These are phyloP conservation scores for Echria macrotheca DNA, from an alignment of 495 filamentous ascomycete species.

Conservation along the genomic window DNA sequence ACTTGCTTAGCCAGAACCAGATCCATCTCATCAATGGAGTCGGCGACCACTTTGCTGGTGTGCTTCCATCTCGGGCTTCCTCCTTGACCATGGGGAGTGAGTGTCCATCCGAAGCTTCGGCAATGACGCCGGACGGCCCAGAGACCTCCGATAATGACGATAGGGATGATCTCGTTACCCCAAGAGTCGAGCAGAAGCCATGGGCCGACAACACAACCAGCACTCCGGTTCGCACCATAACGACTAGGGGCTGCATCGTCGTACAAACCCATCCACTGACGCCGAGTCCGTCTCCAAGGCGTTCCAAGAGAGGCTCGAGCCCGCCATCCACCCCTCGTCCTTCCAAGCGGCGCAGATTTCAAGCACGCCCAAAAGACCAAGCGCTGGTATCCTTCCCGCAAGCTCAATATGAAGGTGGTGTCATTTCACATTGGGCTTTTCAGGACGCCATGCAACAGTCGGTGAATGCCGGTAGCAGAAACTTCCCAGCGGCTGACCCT, in stretches of 20 bases:
- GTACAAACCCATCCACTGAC: constrained; percentile 9
- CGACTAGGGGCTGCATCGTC: constrained; percentile 3
- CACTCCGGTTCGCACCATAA: not conserved
- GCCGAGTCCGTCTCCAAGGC: constrained; percentile 11
- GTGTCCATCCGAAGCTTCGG: not conserved
- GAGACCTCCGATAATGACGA: not conserved
- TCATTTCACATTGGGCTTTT: too few species aligned
- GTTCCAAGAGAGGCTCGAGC: constrained; percentile 8
- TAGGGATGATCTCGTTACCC: not conserved
- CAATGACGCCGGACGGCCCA: not conserved
- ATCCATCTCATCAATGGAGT: constrained; percentile 16
- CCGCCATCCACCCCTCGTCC: constrained; percentile 12
- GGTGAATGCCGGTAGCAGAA: too few species aligned
- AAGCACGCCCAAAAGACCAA: too few species aligned
- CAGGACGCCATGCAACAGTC: too few species aligned
- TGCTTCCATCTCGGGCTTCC: constrained; percentile 10
- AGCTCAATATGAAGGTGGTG: too few species aligned
- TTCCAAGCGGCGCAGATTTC: constrained; percentile 4
- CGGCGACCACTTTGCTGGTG: constrained; percentile 12
- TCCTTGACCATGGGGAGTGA: constrained; percentile 14
- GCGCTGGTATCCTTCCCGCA: too few species aligned
- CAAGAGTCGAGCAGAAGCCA: not conserved
- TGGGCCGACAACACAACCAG: not conserved
- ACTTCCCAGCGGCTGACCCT: too few species aligned
- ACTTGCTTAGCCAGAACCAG: constrained; percentile 1